A percentile compares a stretch with the other conserved stretches of the same genome.
These are phyloP conservation scores for Biscogniauxia sp. DNA, from an alignment of 2,329 filamentous ascomycete genomes.

Conservation along the genomic window DNA sequence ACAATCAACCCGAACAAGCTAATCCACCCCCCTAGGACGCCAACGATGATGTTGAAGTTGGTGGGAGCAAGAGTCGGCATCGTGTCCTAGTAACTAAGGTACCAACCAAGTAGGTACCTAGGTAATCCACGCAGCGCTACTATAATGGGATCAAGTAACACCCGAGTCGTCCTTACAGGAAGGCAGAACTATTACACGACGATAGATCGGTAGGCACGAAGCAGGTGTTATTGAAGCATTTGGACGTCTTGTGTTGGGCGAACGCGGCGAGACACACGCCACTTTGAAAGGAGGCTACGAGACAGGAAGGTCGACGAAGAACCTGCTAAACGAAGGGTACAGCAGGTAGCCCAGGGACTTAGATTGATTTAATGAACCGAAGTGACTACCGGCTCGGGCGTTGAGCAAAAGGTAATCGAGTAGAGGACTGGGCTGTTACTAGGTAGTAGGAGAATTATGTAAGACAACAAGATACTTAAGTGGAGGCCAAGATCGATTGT, in stretches of 20 bases:
- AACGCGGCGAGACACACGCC: constrained; percentile 11
- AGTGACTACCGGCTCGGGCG: not conserved
- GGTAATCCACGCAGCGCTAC: not conserved
- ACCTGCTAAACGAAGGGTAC: not conserved
- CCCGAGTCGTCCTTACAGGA: constrained; percentile 39
- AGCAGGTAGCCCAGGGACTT: not conserved
- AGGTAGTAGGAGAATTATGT: too few relatives aligned
- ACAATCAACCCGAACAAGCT: constrained; percentile 80
- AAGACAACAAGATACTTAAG: too few relatives aligned
- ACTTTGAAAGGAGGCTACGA: constrained; percentile 17
- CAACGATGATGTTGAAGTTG: constrained; percentile 83
- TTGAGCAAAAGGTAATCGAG: too few relatives aligned
- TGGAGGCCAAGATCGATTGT: too few relatives aligned
- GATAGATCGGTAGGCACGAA: constrained; percentile 25
- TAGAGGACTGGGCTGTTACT: too few relatives aligned
- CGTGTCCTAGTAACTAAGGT: constrained; percentile 11
- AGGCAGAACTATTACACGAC: constrained; percentile 30
- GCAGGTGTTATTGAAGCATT: constrained; percentile 47
- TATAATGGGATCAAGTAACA: constrained; percentile 32
- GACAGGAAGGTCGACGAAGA: not conserved
- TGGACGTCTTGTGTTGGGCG: constrained; percentile 8
- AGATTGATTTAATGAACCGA: not conserved
- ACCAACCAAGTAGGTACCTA: not conserved
- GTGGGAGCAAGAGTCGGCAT: constrained; percentile 57
- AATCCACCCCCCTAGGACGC: constrained; percentile 81